A percentile compares a stretch with the other conserved stretches of the same genome.
Conservation (phyloP, 805 yeast species). For the Pichia thaimueangensis region DNA sequence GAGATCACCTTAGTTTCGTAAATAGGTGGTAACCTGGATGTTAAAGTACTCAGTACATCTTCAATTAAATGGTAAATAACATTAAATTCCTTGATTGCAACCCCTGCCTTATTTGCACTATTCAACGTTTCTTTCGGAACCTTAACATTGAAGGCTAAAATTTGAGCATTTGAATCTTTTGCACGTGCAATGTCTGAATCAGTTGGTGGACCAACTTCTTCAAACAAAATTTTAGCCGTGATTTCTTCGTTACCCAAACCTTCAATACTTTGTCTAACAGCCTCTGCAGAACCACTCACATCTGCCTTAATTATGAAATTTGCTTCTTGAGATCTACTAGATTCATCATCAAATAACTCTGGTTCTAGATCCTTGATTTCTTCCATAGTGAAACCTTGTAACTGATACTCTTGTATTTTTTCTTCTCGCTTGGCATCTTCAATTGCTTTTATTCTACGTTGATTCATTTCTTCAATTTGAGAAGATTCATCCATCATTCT, state of each 20-base stretch:
- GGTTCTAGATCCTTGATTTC: conserved; percentile 35
- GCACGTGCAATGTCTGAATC: conserved; percentile 66
- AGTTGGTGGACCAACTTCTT: conserved; percentile 73
- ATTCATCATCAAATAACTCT: conserved; percentile 28
- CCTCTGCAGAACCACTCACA: conserved; percentile 93
- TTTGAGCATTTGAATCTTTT: conserved; percentile 59
- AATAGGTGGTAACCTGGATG: conserved; percentile 55
- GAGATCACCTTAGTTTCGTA: conserved; percentile 61
- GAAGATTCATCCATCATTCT: conserved; percentile 50
- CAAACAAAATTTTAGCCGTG: conserved; percentile 55
- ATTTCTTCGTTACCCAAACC: conserved; percentile 88
- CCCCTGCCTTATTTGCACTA: conserved; percentile 51
- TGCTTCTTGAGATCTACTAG: conserved; percentile 29
- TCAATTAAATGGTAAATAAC: conserved; percentile 87
- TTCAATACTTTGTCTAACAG: conserved; percentile 73
- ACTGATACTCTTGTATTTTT: conserved; percentile 48
- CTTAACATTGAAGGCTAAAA: conserved; percentile 72
- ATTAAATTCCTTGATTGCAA: conserved; percentile 57
- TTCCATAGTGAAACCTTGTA: conserved; percentile 52
- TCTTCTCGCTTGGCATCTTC: conserved; percentile 47
- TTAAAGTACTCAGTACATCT: conserved; percentile 62
- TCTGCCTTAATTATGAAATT: conserved; percentile 81
- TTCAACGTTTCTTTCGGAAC: conserved; percentile 56
- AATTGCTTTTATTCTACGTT: conserved; percentile 49
- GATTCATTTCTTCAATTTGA: conserved; percentile 67